Evolutionary conservation across 1,139 yeast genomes (phyloP).

Genomic region (Yamadazyma atlantica): DNA sequence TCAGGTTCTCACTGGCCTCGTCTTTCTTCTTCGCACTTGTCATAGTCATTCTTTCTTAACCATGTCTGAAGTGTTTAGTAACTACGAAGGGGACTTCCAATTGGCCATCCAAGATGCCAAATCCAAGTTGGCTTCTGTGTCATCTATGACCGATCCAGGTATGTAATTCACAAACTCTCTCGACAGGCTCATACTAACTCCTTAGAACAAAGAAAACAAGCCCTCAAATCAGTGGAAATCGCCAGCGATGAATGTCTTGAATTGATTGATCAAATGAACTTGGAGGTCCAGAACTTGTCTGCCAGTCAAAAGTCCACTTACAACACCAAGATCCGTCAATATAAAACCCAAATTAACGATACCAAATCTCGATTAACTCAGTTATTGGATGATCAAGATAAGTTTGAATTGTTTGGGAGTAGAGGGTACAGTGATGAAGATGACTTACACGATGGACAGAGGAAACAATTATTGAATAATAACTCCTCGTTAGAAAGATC

Average conservation of each 20-base stretch:
- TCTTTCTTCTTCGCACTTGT: too few species aligned
- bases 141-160: conserved; percentile 49
- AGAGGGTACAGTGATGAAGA: conserved; percentile 34
- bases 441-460: conserved; percentile 59
- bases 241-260: conserved; percentile 67
- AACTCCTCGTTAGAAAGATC: conserved; percentile 83
- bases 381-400: conserved; percentile 61
- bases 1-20: too few species aligned
- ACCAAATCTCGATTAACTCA: conserved; percentile 52
- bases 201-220: conserved; percentile 45
- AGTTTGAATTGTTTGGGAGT: conserved; percentile 67
- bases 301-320: conserved; percentile 65
- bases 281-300: conserved; percentile 81
- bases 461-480: conserved; percentile 77
- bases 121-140: conserved; percentile 61
- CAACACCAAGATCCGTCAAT: conserved; percentile 71
- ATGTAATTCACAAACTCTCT: too few species aligned
- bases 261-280: conserved; percentile 73
- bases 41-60: conserved; percentile 1
- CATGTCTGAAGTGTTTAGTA: conserved; percentile 62
- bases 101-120: conserved; percentile 70
- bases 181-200: conserved; percentile 21
- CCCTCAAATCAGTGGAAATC: conserved; percentile 61
- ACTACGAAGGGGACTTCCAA: conserved; percentile 75
- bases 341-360: conserved; percentile 59